These are phyloP conservation scores for Manihot esculenta DNA, from an alignment of 441 rosid species.

Conservation along the genomic window DNA sequence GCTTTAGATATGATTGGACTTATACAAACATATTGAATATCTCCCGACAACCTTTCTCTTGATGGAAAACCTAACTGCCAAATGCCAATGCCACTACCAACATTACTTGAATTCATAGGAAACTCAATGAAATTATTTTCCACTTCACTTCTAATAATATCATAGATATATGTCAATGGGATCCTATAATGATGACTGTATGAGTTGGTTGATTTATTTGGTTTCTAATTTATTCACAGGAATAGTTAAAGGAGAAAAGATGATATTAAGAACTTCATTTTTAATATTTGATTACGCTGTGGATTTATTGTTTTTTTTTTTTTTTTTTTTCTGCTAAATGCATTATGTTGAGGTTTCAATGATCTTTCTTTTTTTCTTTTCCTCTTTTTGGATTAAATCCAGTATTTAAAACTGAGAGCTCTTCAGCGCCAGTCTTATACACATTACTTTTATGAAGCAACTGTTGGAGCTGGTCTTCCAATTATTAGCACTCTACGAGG, in stretches of 20 bases:
- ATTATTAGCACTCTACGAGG: constrained; percentile 90
- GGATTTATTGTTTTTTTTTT: not conserved
- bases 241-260: not conserved
- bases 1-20: no score
- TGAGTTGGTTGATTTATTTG: no score
- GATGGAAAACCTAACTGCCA: no score
- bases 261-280: not conserved
- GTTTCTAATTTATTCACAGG: no score
- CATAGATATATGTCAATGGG: no score
- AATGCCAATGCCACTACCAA: no score
- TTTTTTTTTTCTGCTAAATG: not conserved
- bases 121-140: no score
- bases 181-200: no score
- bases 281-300: not conserved
- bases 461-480: constrained; percentile 98
- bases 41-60: no score
- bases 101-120: no score
- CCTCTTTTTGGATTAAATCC: constrained; percentile 16
- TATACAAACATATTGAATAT: no score
- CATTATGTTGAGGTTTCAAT: not conserved
- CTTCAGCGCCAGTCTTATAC: constrained; percentile 92
- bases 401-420: constrained; percentile 84
- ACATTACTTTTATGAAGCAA: constrained; percentile 96
- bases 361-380: not conserved
- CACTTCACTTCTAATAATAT: no score